Evolutionary conservation across 495 filamentous ascomycete species (phyloP), one percentile per base, ranked within the genome.

Genomic region (Neurospora africana): DNA sequence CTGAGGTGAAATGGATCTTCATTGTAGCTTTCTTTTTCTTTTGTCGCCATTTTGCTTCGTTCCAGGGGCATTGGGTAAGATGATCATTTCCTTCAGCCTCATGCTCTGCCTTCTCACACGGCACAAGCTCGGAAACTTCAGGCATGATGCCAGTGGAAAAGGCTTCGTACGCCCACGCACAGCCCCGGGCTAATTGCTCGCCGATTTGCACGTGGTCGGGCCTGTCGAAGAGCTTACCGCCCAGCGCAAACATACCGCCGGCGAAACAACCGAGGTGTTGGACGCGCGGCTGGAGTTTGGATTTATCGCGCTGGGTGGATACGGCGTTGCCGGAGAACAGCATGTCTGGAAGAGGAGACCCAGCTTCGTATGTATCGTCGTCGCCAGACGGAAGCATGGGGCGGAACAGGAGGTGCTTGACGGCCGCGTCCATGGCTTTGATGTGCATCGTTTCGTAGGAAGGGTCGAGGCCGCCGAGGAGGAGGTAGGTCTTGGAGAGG

Each of bases 161-260:
- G 7, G 87, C 84, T 40, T 89, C 85, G 77, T 97, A 98, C 2
- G 92, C 89, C 94, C 93, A 98, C n/a, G 94, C 90, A 74, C 95
- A 98, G 17, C 94, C 95, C 69, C 95, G 90, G 0, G 93, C 91
- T n/a, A 98, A 85, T 75, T 92, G 91, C 65, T 86, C 83, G 4
- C 91, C 95, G 30, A 93, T 85, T n/a, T 91, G 86, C 68, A 98
- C 81, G 76, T 98, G 91, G 4, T 86, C 85, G 2, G 89, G 83
- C 21, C 89, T 83, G 30, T 86, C 83, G 73, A 96, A 94, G 4
- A 94, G 83, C 75, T 88, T 91, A 30, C 92, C 91, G 43, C 93
- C 95, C 53, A 99, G 82, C 13, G 89, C 95, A 68, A 97, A 89
- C 95, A 98, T 98, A 35, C 93, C 95, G 17, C 95, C 95, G 0